A percentile compares a stretch with the other conserved stretches of the same genome.
These are phyloP conservation scores for Pseudocercospora fuligena DNA, from an alignment of 2,329 filamentous ascomycete genomes.

Conservation along the genomic window DNA sequence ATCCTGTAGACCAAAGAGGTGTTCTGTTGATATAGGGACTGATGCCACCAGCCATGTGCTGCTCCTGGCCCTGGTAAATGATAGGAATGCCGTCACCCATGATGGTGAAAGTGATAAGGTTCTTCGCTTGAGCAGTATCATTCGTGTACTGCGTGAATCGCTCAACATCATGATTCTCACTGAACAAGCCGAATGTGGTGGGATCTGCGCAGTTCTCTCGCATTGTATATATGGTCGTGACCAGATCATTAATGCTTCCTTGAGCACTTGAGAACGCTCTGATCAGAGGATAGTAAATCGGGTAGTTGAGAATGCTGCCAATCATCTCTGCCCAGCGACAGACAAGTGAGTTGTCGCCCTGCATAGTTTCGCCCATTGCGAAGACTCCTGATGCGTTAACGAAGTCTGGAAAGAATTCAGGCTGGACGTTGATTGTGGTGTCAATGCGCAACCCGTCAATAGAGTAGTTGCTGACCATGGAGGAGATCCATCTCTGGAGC, in stretches of 20 bases:
- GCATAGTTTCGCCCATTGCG: constrained; percentile 45
- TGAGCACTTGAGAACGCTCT: constrained; percentile 43
- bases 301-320: constrained; percentile 46
- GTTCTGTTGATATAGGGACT: constrained; percentile 43
- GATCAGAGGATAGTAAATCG: constrained; percentile 46
- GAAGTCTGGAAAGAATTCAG: constrained; percentile 44
- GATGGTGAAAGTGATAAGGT: constrained; percentile 46
- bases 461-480: constrained; percentile 49
- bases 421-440: constrained; percentile 45
- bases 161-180: constrained; percentile 49
- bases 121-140: constrained; percentile 45
- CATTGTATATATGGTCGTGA: constrained; percentile 40
- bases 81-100: constrained; percentile 51
- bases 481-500: constrained; percentile 48
- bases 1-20: constrained; percentile 46
- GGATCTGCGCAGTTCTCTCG: constrained; percentile 45
- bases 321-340: constrained; percentile 45
- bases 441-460: constrained; percentile 49
- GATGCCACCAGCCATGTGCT: constrained; percentile 44
- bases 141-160: constrained; percentile 46
- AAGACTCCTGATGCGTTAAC: constrained; percentile 43
- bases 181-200: constrained; percentile 45
- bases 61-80: constrained; percentile 50
- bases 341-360: constrained; percentile 38
- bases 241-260: constrained; percentile 46